Base-by-base conservation (phyloP, 2,329 filamentous ascomycete genomes). In the Fusarium nelsonii region DNA sequence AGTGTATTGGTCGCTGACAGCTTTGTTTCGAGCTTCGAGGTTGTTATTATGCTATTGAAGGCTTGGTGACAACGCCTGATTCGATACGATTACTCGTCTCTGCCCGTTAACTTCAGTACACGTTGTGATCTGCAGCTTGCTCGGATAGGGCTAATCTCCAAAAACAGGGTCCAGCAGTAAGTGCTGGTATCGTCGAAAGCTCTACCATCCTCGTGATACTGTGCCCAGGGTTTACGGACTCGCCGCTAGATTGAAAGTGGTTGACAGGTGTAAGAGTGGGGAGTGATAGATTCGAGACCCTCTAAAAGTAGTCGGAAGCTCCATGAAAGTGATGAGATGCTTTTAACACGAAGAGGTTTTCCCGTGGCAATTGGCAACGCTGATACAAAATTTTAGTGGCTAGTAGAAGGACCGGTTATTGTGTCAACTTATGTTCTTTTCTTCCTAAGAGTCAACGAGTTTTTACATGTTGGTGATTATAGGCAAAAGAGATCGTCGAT, bases 151-250 rank as follows among this genome's bases (percentile, higher is more conserved):
- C 23, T n/a, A 16, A 18, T 39, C n/a, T 15, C 48, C 46, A n/a
- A 7, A 36, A 18, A 50, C 28, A 28, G 33, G 34, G 16, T 11
- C 37, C 33, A 37, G 15, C 11, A 15, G n/a, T 8, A 9, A 40
- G 14, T 18, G n/a, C 14, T 26, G 16, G 14, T 36, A 36, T 18
- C 26, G 15, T 18, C 44, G 16, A 41, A 50, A 50, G 44, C n/a
- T 37, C 28, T 44, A 40, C 15, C 20, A 28, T 15, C 32, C 60
- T 57, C 56, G 53, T 71, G 65, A 71, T 59, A 45, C 16, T 18
- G 36, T 66, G 41, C n/a, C 18, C 37, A 61, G 54, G 30, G 37
- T 56, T 60, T 58, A 39, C 44, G 43, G 53, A 37, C 41, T 40
- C 20, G 51, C 43, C 54, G 30, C 52, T 68, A 68, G 49, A 34